Base-by-base conservation (phyloP, 2,329 filamentous ascomycete genomes). In the Phyllosticta paracitricarpa region DNA sequence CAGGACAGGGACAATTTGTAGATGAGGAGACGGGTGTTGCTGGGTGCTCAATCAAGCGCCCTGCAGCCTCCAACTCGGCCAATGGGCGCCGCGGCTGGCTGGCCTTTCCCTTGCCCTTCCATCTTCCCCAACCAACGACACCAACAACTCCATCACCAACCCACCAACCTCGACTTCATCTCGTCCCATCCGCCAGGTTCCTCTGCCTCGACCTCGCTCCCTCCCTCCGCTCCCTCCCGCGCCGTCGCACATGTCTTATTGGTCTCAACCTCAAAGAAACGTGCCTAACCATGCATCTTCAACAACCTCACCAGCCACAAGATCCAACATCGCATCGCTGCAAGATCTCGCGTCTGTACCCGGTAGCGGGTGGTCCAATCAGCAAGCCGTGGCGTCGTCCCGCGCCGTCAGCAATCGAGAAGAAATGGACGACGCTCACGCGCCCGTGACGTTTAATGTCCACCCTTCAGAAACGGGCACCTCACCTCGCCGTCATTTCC, bases 241-340 rank as follows among this genome's bases (percentile, higher is more conserved):
- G 58, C 57, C 51, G 7, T 56, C 48, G 30, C 58, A 10, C 19
- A 53, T 55, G 58, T 56, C 58, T 55, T 56, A 60, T 60, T 60
- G 58, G 58, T 60, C 55, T 60, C 58, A 51, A 51, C 12, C 17
- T 19, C 58, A 40, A 55, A 60, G 58, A 55, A 60, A 60, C 58
- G 58, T 60, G 58, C 58, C 58, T 40, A 48, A 59, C 58, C 58
- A 59, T 59, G 58, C 58, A 19, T 19, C 30, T 53, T 24, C 17
- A 24, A 53, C 52, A 60, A 56, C 58, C 58, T 56, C 58, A 22
- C 53, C 58, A 19, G 58, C 58, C 58, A 60, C 58, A 60, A 60
- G 58, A 60, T 60, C 58, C 55, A 35, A 33, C 28, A 55, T 53
- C 51, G 58, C 33, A 56, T 56, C 58, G 58, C 58, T 60, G 58